Evolutionary conservation across 257 asterid genomes (phyloP), one percentile per base, ranked within the genome.

Genomic region (Petunia secreta): DNA sequence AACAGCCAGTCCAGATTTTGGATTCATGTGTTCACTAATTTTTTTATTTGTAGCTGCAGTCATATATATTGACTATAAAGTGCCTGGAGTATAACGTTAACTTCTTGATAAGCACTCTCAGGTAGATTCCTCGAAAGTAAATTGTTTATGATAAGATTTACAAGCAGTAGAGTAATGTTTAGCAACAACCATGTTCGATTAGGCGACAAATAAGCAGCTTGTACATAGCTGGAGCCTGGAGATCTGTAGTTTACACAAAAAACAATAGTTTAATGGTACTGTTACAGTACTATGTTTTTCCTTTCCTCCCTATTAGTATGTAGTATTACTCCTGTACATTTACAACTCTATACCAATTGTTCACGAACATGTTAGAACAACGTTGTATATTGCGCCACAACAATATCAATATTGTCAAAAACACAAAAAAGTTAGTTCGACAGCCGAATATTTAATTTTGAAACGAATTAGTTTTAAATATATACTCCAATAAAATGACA

Each of bases 81-180:
- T 11, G 44, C 16, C 1, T 5, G 48, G 11, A 1, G 8, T 63
- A 0, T 36, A 4, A 63, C 67, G 8, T 63, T 63, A 63, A 38
- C 71, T 37, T 63, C 38, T 16, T 63, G 48, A 37, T 63, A 34
- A 0, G 25, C 25, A 34, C 15, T 62, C 44, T 1, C 36, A 63
- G 68, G 68, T 63, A 63, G 68, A 63, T 63, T 63, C 68, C 44
- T 63, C 15, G 68, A 36, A 63, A n/a, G 3, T 36, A 63, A 63
- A 14, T 63, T 63, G n/a, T 63, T 1, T 36, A 36, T 36, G 44
- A 63, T 63, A 36, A 10, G 43, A 36, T 36, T 63, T 63, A 36
- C 3, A 36, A 63, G 8, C 5, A 55, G 8, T 55, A 14, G 8
- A 55, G 67, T 34, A 3, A 3, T 4, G 67, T 62, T 62, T 62